These are phyloP conservation scores for Thalia dealbata DNA, from an alignment of 176 grass and related monocot genomes.

Conservation along the genomic window DNA sequence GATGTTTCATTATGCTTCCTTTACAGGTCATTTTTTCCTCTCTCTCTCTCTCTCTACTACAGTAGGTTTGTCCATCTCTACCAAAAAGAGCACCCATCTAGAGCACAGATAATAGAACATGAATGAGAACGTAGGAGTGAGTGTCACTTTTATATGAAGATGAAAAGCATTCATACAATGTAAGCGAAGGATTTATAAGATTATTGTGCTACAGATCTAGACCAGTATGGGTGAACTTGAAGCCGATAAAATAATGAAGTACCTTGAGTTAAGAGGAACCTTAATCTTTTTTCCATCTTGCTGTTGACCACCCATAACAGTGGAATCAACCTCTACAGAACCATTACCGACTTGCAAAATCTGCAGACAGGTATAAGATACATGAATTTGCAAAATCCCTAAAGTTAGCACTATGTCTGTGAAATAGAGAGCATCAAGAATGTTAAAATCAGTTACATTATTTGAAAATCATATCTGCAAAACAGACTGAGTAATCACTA, in stretches of 20 bases:
- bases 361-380: slow-evolving; percentile 21
- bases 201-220: not conserved
- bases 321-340: slow-evolving; percentile 76
- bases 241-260: slow-evolving; percentile 12
- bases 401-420: no score
- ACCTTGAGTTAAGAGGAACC: slow-evolving; percentile 93
- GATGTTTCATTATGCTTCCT: not conserved
- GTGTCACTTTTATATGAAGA: not conserved
- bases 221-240: not conserved
- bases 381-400: slow-evolving; percentile 6
- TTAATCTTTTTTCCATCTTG: slow-evolving; percentile 85
- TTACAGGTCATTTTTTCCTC: not conserved
- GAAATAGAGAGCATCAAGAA: no score
- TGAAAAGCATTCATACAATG: not conserved
- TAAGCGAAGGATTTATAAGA: not conserved
- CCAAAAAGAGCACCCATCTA: not conserved
- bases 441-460: not conserved
- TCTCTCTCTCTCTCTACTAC: not conserved
- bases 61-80: not conserved
- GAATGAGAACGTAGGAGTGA: not conserved
- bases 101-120: not conserved
- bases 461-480: not conserved
- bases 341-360: slow-evolving; percentile 88
- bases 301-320: slow-evolving; percentile 57
- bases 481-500: not conserved